Evolutionary conservation across 176 grass and related monocot species (phyloP), one percentile per base, ranked within the genome.

Genomic region (Dactylis glomerata): DNA sequence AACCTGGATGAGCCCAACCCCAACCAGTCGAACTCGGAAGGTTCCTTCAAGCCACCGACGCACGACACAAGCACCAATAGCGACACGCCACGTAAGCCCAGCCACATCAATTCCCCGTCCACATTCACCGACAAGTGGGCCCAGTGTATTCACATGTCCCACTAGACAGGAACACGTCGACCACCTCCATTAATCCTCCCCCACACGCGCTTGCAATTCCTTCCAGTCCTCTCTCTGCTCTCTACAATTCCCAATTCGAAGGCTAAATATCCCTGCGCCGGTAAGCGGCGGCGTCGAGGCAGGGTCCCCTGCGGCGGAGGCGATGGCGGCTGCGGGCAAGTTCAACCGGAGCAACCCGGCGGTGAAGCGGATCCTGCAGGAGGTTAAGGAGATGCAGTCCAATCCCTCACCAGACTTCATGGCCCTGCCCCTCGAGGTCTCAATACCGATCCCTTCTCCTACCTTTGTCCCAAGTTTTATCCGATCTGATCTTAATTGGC

Each of bases 351-450:
- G 90, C 74, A 99, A 99, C 90, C 93, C 97, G n/a, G 93, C 97
- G 44, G 97, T 99, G 69, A 99, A 99, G 91, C 93, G 93, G 90
- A 99, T 99, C 90, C 93, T 99, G n/a, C 93, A 96, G 88, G 97
- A 99, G 93, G 88, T 99, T 27, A 99, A 99, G 86, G 97, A 99
- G 88, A 92, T 99, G 93, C 97, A 94, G 63, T 94, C 97, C 68
- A 99, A 96, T 46, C 97, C 96, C 8, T 99, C 93, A 30, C 93
- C 94, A 2, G 97, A 99, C 45, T 99, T 99, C 92, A 89, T 92
- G 89, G 92, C 91, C 32, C 65, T 99, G 10, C 97, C 97, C 44
- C 93, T 99, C 62, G 93, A 99, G 97, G 97, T 99, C 5, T 12
- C 57, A n/a, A 74, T 73, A 79, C 50, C 27, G 81, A 46, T 64